These are phyloP conservation scores for Trametes pubescens DNA, from an alignment of 1,284 basidiomycete genomes.

Conservation along the genomic window DNA sequence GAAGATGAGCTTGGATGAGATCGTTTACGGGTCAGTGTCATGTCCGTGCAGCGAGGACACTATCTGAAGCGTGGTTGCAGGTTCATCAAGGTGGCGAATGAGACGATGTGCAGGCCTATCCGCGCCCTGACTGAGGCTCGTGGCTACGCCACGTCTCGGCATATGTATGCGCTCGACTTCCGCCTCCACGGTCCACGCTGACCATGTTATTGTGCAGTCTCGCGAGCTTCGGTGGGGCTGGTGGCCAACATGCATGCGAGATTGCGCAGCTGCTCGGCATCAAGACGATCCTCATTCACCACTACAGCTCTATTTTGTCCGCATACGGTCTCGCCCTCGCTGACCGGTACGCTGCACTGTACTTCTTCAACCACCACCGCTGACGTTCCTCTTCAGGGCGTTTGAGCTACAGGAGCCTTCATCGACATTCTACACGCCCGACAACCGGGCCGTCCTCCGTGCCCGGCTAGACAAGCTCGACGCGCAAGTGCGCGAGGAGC, in stretches of 20 bases:
- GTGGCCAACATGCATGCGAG: constrained; percentile 92
- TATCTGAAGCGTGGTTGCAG: not conserved
- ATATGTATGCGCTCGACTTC: constrained; percentile 60
- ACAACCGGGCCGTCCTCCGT: constrained; percentile 61
- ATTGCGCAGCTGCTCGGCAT: constrained; percentile 86
- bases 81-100: constrained; percentile 93
- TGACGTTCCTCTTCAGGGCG: constrained; percentile 54
- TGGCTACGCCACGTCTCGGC: constrained; percentile 85
- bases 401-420: constrained; percentile 89
- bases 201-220: constrained; percentile 52
- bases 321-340: constrained; percentile 92
- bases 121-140: constrained; percentile 91
- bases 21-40: constrained; percentile 79
- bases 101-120: constrained; percentile 94
- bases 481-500: constrained; percentile 67
- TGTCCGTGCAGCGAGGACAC: not conserved
- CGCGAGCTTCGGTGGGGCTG: constrained; percentile 91
- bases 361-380: not conserved
- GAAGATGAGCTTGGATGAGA: constrained; percentile 80
- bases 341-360: constrained; percentile 66
- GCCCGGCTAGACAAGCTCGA: constrained; percentile 75
- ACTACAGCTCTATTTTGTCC: constrained; percentile 87
- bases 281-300: constrained; percentile 85
- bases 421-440: constrained; percentile 73
- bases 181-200: not conserved